Evolutionary conservation across 768 basidiomycete species (phyloP).

Genomic region (Scleroderma citrinum): DNA sequence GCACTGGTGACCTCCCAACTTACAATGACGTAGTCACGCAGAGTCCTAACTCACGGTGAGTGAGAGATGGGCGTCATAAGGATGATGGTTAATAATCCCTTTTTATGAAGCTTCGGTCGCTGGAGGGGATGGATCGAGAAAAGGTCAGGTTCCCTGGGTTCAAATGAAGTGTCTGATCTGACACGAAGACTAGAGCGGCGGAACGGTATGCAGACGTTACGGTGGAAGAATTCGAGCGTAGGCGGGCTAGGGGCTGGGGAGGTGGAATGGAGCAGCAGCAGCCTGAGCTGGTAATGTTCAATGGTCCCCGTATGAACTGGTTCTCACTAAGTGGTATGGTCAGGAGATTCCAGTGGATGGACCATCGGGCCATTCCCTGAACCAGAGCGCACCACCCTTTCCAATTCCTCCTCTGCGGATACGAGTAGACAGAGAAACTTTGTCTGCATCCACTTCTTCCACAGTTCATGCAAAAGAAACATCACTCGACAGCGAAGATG

Average conservation of each 20-base stretch:
- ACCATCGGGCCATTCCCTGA: background rate
- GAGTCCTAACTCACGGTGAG: conserved; percentile 76
- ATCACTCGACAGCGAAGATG: conserved; percentile 1
- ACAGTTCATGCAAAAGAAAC: background rate
- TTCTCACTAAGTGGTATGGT: conserved; percentile 5
- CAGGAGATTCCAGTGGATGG: conserved; percentile 14
- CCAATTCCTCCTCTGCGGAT: conserved; percentile 32
- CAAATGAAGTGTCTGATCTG: conserved; percentile 2
- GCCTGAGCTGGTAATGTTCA: conserved; percentile 11
- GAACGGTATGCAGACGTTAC: conserved; percentile 69
- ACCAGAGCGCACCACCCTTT: background rate
- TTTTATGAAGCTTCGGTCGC: conserved; percentile 62
- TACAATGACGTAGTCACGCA: conserved; percentile 77
- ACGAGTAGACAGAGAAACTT: conserved; percentile 37
- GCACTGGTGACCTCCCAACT: conserved; percentile 59
- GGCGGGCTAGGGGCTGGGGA: conserved; percentile 70
- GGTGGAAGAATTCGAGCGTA: conserved; percentile 48
- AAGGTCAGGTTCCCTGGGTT: conserved; percentile 39
- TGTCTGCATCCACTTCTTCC: conserved; percentile 14
- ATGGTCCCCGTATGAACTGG: background rate
- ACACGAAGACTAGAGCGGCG: conserved; percentile 57
- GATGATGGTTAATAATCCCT: conserved; percentile 2
- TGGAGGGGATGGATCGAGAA: conserved; percentile 91
- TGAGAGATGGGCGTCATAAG: conserved; percentile 4
- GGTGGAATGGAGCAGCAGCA: conserved; percentile 27